Conservation (phyloP, 2,329 filamentous ascomycete species). For the Arachnopeziza araneosa region DNA sequence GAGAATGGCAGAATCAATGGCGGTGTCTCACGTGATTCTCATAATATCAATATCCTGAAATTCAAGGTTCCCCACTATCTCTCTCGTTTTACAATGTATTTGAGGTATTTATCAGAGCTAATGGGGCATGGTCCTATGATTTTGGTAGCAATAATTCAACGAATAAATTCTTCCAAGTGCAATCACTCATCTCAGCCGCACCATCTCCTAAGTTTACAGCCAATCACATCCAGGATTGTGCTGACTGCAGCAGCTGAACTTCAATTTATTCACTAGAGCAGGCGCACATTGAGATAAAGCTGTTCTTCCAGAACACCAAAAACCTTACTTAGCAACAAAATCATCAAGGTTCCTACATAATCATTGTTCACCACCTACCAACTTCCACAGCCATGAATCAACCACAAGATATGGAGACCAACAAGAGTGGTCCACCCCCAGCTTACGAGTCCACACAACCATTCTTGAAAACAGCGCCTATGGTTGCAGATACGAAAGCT, state of each 20-base stretch:
- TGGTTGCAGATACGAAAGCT: not conserved
- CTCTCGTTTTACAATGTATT: no score
- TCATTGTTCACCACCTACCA: not conserved
- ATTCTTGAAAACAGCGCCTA: not conserved
- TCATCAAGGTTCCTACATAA: not conserved
- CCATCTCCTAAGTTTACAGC: not conserved
- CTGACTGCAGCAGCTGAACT: not conserved
- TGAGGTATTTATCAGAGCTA: no score
- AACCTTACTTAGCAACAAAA: no score
- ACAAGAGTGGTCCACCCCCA: not conserved
- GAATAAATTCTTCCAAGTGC: no score
- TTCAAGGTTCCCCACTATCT: no score
- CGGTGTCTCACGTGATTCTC: not conserved
- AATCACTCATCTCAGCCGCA: not conserved
- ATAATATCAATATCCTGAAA: no score
- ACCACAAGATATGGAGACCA: not conserved
- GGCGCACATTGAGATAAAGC: no score
- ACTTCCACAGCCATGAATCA: not conserved
- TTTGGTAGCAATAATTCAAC: no score
- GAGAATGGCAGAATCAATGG: not conserved
- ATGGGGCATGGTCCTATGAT: no score
- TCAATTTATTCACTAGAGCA: no score
- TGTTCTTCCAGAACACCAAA: no score
- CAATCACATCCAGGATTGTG: not conserved
- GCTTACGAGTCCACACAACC: not conserved